phyloP scores from a whole-genome alignment of 1,284 basidiomycete species.

The Rhizopogon hawkerae region DNA sequence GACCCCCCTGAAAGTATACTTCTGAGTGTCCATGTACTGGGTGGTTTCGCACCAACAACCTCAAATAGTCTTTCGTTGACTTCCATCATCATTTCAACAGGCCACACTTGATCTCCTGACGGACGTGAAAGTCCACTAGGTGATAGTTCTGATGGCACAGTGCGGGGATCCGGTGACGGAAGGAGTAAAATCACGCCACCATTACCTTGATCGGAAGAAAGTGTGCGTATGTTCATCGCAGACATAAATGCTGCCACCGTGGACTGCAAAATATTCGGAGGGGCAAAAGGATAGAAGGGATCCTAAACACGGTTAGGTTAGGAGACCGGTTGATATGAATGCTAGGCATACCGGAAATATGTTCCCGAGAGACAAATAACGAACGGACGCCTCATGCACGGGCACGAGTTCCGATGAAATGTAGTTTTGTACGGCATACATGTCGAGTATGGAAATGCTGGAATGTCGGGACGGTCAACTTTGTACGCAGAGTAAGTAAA shows the following conservation, averaged over 20 bases:
- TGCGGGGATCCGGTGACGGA: conserved; percentile 37
- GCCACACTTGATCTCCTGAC: conserved; percentile 31
- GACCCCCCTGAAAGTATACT: neutral
- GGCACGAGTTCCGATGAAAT: conserved; percentile 32
- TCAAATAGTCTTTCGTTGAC: conserved; percentile 31
- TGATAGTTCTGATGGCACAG: conserved; percentile 32
- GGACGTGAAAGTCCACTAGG: conserved; percentile 25
- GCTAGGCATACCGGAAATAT: conserved; percentile 14
- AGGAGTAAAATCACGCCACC: conserved; percentile 35
- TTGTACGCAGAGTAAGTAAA: neutral
- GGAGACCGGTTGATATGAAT: neutral
- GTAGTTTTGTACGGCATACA: conserved; percentile 45
- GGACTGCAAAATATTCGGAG: conserved; percentile 53
- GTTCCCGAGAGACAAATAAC: conserved; percentile 36
- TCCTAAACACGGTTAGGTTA: conserved; percentile 10
- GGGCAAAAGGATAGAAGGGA: conserved; percentile 32
- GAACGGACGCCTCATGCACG: conserved; percentile 39
- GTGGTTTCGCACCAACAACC: conserved; percentile 16
- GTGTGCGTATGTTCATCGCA: conserved; percentile 17
- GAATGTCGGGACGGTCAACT: neutral
- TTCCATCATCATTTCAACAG: conserved; percentile 26
- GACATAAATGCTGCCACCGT: conserved; percentile 50
- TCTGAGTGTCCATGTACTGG: neutral
- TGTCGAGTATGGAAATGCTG: conserved; percentile 47
- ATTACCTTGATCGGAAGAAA: conserved; percentile 15